Base-by-base conservation (phyloP, 805 yeast species). In the Priceomyces castillae region DNA sequence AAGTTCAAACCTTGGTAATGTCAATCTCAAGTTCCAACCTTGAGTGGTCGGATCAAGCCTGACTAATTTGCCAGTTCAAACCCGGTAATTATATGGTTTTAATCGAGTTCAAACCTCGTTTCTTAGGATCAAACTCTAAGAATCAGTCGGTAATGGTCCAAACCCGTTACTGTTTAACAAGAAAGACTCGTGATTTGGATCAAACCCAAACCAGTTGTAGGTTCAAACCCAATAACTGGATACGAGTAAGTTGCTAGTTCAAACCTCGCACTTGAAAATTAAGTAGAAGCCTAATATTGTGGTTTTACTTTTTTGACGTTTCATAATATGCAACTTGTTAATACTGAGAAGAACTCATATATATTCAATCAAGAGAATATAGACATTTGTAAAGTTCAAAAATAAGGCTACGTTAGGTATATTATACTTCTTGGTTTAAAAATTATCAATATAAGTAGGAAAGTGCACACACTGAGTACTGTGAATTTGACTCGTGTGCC, bases 41-140 rank as follows among this genome's bases (percentile, higher is more conserved):
- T 10, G 36, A 33, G 25, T 22, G 6, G 9, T 19, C 6, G 12
- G 34, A 7, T 30, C 34, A 30, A 30, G 12, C 34, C 34, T 30
- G n/a, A 30, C 7, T 30, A 7, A 6, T 30, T 7, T 11, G 5
- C 15, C 15, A 28, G 31, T 28, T 28, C 31, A 28, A 28, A 28
- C 31, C 31, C 15, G 31, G 15, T n/a, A 5, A n/a, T 22, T 22
- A 22, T 22, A 22, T 7, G 25, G 9, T 6, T n/a, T n/a, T n/a
- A 22, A 7, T 22, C 19, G 36, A 33, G 36, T 33, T 33, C 36
- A 33, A 33, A 33, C 36, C 36, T 33, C 23, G 20, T 6, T 4
- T 33, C 12, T 12, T 33, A 28, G 10, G 10, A 5, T 28, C 10
- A 11, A 28, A n/a, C 10, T 28, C 31, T 28, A n/a, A n/a, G n/a